Base-by-base conservation (phyloP, 1,284 basidiomycete genomes). In the Austroboletus novae-zelandiae region DNA sequence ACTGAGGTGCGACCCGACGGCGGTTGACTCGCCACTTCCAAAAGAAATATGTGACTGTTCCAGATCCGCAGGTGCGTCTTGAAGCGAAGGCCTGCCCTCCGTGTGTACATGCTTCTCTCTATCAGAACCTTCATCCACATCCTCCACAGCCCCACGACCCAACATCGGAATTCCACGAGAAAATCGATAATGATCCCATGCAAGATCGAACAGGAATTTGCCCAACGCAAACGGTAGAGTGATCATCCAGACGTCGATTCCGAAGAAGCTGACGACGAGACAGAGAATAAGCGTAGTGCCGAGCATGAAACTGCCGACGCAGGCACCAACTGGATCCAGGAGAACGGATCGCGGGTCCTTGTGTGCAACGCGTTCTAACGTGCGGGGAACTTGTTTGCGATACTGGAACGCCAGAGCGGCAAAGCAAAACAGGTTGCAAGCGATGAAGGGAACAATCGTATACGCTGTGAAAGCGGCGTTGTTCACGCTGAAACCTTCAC, bases 191-290 rank as follows among this genome's bases (percentile, higher is more conserved):
- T 84, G 77, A 61, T 86, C 81, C 76, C 79, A 79, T 3, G 54
- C 59, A 10, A 86, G 58, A 61, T 94, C 91, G 43, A 86, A 81
- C 2, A 80, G 45, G 40, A 92, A 76, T 64, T 92, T 91, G 46
- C 81, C 66, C 1, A 80, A 66, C 0, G 94, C 94, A 31, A 94
- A 94, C 0, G 96, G 94, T n/a, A 93, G 77, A 1, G 86, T 91
- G 43, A 98, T 87, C 71, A 83, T 81, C 82, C 89, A 89, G 7
- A 89, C 92, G 47, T 84, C 81, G 13, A 83, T 69, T 43, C 77
- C 71, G 53, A 82, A 74, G 70, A 83, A 83, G 57, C 79, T 78
- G 55, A 80, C 72, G 15, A 79, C 69, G 50, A 84, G 70, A 48
- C 77, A 75, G 36, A 81, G 71, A 11, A 77, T 54, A 17, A 84